phyloP scores from a whole-genome alignment of 371 early-diverging fungal species.

The Zancudomyces culisetae region DNA sequence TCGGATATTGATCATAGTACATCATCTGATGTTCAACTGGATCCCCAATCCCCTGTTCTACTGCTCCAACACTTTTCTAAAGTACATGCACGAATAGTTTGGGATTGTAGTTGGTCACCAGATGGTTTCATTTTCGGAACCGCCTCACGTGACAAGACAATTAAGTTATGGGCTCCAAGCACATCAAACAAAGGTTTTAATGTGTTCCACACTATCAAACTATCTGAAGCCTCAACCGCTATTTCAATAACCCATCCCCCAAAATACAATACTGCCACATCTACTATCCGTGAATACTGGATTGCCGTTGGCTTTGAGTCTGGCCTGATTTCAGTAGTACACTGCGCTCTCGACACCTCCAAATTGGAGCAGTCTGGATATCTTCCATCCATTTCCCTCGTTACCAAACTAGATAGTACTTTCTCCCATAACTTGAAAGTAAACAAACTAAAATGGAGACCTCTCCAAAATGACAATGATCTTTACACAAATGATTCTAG shows the following conservation, averaged over 20 bases:
- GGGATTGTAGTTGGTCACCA: slow-evolving; percentile 70
- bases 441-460: neutral
- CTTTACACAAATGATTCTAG: neutral
- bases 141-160: slow-evolving; percentile 75
- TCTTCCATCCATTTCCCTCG: neutral
- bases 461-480: neutral
- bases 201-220: neutral
- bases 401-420: neutral
- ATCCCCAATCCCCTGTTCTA: slow-evolving; percentile 26
- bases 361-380: neutral
- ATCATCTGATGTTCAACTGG: neutral
- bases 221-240: neutral
- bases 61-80: slow-evolving; percentile 36
- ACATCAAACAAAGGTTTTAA: neutral
- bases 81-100: slow-evolving; percentile 87
- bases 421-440: slow-evolving; percentile 1
- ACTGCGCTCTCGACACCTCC: neutral
- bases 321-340: too few species aligned
- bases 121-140: slow-evolving; percentile 72
- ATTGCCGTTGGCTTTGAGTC: slow-evolving; percentile 2
- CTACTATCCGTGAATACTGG: neutral
- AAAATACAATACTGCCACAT: neutral
- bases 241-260: slow-evolving; percentile 1
- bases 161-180: neutral
- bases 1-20: neutral